These are phyloP conservation scores for Linum lewisii DNA, from an alignment of 345 rosid species.

Conservation along the genomic window DNA sequence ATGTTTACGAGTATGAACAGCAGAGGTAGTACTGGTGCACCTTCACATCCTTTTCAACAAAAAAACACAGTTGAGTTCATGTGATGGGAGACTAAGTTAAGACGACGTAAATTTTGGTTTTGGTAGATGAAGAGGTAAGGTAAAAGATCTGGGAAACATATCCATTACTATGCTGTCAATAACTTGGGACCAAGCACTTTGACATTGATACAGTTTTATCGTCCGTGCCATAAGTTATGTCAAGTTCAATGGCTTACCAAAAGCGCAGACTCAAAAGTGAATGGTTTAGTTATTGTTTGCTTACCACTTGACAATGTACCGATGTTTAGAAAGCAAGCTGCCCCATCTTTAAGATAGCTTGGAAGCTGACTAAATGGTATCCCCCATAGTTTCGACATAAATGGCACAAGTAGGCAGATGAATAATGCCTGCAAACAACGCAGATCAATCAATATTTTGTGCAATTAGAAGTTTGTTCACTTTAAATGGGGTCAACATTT, in stretches of 20 bases:
- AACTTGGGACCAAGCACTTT: neutral
- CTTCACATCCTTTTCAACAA: constrained; percentile 60
- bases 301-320: constrained; percentile 58
- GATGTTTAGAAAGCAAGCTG: constrained; percentile 79
- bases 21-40: constrained; percentile 85
- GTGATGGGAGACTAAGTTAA: constrained; percentile 3
- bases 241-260: neutral
- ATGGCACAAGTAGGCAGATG: constrained; percentile 73
- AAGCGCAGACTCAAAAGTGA: neutral
- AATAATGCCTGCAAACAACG: constrained; percentile 55
- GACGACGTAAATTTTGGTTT: neutral
- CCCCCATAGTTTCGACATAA: constrained; percentile 92
- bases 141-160: neutral
- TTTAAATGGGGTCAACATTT: neutral
- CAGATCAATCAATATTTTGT: constrained; percentile 10
- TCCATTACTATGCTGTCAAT: constrained; percentile 4
- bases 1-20: constrained; percentile 76
- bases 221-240: too few relatives aligned
- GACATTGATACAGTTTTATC: too few relatives aligned
- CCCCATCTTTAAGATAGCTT: constrained; percentile 74
- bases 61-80: constrained; percentile 13
- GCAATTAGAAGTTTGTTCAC: neutral
- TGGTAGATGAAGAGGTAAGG: neutral
- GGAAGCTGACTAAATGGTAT: constrained; percentile 82
- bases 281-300: constrained; percentile 11